These are phyloP conservation scores for Zelonia costaricensis DNA, from an alignment of 208 protist species.

Conservation along the genomic window DNA sequence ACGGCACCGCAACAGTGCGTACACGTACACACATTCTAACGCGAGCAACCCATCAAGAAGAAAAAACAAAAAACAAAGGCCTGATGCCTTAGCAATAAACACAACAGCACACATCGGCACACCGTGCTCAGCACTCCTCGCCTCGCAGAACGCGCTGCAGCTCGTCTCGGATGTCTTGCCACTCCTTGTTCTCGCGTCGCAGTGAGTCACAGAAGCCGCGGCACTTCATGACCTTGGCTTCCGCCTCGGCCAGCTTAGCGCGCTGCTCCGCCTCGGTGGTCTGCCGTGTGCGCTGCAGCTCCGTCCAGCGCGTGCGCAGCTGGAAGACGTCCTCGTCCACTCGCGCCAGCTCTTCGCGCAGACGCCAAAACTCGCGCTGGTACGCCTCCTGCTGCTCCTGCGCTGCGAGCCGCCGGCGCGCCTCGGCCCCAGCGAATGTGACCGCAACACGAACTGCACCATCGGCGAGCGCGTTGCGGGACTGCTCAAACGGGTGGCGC, in stretches of 20 bases:
- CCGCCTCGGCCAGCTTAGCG: conserved; percentile 37
- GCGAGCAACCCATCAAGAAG: too few relatives aligned
- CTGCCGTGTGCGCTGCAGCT: conserved; percentile 33
- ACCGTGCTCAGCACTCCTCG: background rate
- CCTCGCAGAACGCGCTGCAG: conserved; percentile 29
- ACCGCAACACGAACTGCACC: conserved; percentile 26
- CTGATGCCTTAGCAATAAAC: too few relatives aligned
- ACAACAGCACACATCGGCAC: too few relatives aligned
- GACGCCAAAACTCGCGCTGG: conserved; percentile 40
- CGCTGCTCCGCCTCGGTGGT: conserved; percentile 10
- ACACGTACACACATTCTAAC: too few relatives aligned
- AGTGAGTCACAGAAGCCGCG: conserved; percentile 38
- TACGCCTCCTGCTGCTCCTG: conserved; percentile 19
- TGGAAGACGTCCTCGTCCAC: conserved; percentile 46
- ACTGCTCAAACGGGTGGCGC: conserved; percentile 15
- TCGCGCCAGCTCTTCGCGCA: conserved; percentile 48
- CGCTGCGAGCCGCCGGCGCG: conserved; percentile 22
- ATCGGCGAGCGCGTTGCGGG: conserved; percentile 8
- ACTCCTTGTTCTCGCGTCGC: conserved; percentile 57
- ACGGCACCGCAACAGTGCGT: too few relatives aligned
- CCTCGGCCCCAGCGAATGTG: conserved; percentile 28
- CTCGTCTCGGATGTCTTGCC: conserved; percentile 46
- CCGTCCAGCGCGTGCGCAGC: conserved; percentile 15
- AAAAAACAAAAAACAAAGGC: too few relatives aligned
- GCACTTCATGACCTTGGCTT: conserved; percentile 33